A percentile compares a stretch with the other conserved stretches of the same genome.
phyloP scores from a whole-genome alignment of 139 green algal genomes.

The Chlorella sp. region DNA sequence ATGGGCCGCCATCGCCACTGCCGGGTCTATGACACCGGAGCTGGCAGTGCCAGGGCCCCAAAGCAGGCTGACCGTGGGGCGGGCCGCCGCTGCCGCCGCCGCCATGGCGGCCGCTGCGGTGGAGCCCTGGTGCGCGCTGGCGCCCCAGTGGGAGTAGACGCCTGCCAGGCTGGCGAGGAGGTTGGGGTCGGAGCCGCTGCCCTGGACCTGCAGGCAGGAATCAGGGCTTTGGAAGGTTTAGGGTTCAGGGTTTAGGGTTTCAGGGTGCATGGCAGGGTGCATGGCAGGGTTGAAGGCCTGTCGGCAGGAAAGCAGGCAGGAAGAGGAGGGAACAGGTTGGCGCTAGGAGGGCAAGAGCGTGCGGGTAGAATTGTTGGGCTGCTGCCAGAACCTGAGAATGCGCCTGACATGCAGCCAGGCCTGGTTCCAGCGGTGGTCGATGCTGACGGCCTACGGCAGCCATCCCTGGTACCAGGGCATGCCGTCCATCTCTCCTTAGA shows the following conservation, averaged over 20 bases:
- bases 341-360: neutral
- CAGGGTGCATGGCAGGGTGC: too few relatives aligned
- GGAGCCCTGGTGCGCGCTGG: neutral
- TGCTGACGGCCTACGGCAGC: too few relatives aligned
- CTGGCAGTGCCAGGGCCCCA: neutral
- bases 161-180: slow-evolving; percentile 8
- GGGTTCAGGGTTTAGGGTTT: too few relatives aligned
- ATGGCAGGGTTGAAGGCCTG: too few relatives aligned
- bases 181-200: slow-evolving; percentile 1
- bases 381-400: neutral
- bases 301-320: neutral
- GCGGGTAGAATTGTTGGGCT: too few relatives aligned
- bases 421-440: too few relatives aligned
- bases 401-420: neutral
- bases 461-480: too few relatives aligned
- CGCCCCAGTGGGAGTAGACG: neutral
- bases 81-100: neutral
- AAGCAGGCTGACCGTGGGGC: neutral
- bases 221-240: too few relatives aligned
- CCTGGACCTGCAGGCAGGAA: slow-evolving; percentile 3
- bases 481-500: too few relatives aligned
- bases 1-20: neutral
- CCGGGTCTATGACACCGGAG: neutral
- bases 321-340: neutral
- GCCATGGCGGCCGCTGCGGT: neutral